Conservation (phyloP, 768 basidiomycete genomes). For the Galerina sulciceps region DNA sequence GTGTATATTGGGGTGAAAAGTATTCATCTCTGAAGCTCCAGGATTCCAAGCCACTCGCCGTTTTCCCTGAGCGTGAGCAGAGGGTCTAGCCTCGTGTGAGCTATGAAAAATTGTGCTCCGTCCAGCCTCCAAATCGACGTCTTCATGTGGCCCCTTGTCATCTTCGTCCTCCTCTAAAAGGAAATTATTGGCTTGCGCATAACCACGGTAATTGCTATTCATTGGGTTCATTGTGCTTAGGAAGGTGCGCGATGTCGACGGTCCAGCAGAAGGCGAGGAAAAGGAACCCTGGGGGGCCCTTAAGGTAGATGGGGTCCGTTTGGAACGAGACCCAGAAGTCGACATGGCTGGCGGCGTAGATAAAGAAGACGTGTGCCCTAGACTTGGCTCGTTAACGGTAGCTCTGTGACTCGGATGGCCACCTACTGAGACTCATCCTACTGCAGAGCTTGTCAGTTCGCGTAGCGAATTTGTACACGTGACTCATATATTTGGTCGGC, state of each 20-base stretch:
- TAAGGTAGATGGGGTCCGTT: constrained; percentile 32
- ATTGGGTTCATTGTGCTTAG: constrained; percentile 85
- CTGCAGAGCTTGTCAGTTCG: not conserved
- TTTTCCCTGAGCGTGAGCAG: constrained; percentile 45
- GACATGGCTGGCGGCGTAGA: constrained; percentile 29
- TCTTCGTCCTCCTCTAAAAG: constrained; percentile 76
- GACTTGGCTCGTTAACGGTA: no score
- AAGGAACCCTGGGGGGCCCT: constrained; percentile 39
- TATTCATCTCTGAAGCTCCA: constrained; percentile 56
- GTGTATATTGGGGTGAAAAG: constrained; percentile 74
- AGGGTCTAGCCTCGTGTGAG: constrained; percentile 27
- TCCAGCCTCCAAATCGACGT: constrained; percentile 69
- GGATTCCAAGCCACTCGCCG: constrained; percentile 64
- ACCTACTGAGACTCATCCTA: no score
- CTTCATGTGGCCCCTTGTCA: constrained; percentile 44
- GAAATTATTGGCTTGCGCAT: constrained; percentile 73
- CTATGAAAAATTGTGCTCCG: constrained; percentile 42
- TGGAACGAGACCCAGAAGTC: constrained; percentile 20
- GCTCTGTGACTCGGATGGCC: no score
- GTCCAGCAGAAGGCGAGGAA: constrained; percentile 39
- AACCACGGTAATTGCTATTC: constrained; percentile 74
- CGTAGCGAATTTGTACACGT: no score
- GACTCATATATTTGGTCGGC: no score
- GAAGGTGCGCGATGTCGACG: constrained; percentile 75
- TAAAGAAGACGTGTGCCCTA: constrained; percentile 8